phyloP scores from a whole-genome alignment of 371 early-diverging fungal genomes.

The Actinomortierella wolfii region DNA sequence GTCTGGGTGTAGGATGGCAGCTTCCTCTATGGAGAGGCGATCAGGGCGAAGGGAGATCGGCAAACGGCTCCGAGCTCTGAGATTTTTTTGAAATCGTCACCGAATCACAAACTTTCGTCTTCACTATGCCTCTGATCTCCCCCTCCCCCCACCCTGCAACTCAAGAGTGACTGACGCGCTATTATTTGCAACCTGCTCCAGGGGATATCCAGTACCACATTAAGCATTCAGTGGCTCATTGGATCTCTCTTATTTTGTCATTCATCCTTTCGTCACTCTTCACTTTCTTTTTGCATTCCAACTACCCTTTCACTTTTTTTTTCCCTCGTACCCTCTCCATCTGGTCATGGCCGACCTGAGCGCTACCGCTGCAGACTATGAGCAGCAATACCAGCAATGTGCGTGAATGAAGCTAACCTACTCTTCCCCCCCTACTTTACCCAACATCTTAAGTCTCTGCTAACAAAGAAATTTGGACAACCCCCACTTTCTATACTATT shows the following conservation, averaged over 20 bases:
- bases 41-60: slow-evolving; percentile 3
- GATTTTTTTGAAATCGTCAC: no score
- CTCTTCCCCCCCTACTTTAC: neutral
- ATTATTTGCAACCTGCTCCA: no score
- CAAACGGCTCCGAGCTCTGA: no score
- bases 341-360: slow-evolving; percentile 27
- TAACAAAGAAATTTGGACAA: neutral
- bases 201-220: no score
- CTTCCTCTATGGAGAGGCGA: slow-evolving; percentile 1
- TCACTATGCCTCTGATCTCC: no score
- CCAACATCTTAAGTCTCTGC: neutral
- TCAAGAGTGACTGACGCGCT: no score
- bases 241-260: no score
- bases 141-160: no score
- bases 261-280: no score
- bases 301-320: neutral
- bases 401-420: neutral
- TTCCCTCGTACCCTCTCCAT: neutral
- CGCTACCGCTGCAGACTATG: slow-evolving; percentile 23
- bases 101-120: no score
- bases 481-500: neutral
- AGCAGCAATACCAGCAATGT: slow-evolving; percentile 46
- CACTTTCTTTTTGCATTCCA: no score
- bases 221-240: no score
- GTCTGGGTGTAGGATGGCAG: neutral